Evolutionary conservation across 2,329 filamentous ascomycete genomes (phyloP), one percentile per base, ranked within the genome.

Genomic region (Elsinoe fawcettii): DNA sequence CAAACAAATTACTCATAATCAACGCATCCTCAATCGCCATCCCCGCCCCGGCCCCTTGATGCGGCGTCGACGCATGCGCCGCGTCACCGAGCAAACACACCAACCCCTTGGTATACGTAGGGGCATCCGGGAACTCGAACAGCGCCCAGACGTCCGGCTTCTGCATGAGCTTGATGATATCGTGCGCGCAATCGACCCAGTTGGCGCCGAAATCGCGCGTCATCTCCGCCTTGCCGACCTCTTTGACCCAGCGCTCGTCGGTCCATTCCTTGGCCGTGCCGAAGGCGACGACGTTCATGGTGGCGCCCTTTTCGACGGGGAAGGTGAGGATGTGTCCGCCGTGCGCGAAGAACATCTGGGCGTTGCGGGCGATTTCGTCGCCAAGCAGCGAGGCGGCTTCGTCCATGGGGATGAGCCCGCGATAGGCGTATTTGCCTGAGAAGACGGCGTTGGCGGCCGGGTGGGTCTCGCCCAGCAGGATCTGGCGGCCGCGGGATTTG

Each of bases 291-390:
- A 80, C 74, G 64, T 86, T 86, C 69, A 86, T 77, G 2, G 77
- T 73, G 7, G 74, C 71, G 8, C 77, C 77, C n/a, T 75, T 71
- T 5, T 79, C 77, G 8, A 86, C 81, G 0, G 84, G 80, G 64
- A 85, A 86, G 0, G 78, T 83, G 22, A 86, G 72, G 5, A 80
- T 63, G 65, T 87, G 84, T 0, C 78, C 80, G 54, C 74, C 69
- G 0, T 77, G 77, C 0, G 82, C 83, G 56, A 80, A 74, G 22
- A 63, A 57, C 49, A 67, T 60, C 25, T 64, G 61, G 14, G 62
- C 61, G 16, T 59, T 62, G 14, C 53, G 55, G 3, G 65, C 67
- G 8, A 56, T 58, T 11, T 66, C 62, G 12, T 65, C 64, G 14
- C 68, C 68, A 1, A 69, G 51, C 1, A 61, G 58, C 18, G 61